phyloP scores from a whole-genome alignment of 73 alveolate species.

The Tetrahymena borealis region DNA sequence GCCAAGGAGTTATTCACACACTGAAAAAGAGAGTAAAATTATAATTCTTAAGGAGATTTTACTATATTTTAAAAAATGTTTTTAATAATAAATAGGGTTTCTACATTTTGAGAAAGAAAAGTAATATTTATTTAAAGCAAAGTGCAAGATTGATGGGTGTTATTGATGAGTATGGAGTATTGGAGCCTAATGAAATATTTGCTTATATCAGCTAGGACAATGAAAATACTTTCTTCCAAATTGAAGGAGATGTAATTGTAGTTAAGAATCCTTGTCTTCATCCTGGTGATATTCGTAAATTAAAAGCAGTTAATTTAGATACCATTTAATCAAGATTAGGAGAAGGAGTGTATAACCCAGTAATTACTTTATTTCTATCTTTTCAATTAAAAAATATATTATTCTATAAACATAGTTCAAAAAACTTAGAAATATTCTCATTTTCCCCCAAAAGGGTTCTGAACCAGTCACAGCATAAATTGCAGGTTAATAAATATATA shows the following conservation, averaged over 20 bases:
- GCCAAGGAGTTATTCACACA: slow-evolving; percentile 2
- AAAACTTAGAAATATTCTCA: slow-evolving; percentile 58
- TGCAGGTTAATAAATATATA: slow-evolving; percentile 14
- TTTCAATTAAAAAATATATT: slow-evolving; percentile 82
- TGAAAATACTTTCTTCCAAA: slow-evolving; percentile 1
- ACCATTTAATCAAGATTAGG: slow-evolving; percentile 22
- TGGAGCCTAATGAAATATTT: slow-evolving; percentile 83
- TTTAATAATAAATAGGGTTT: background rate
- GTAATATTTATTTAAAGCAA: slow-evolving; percentile 29
- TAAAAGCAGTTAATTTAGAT: slow-evolving; percentile 73
- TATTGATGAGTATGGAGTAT: slow-evolving; percentile 73
- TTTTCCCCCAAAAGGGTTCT: slow-evolving; percentile 42
- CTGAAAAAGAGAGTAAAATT: slow-evolving; percentile 17
- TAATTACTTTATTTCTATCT: slow-evolving; percentile 73
- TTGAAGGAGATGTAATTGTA: slow-evolving; percentile 87
- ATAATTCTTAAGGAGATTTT: background rate
- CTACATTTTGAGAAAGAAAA: slow-evolving; percentile 29
- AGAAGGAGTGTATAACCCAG: slow-evolving; percentile 19
- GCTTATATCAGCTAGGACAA: slow-evolving; percentile 54
- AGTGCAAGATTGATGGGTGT: slow-evolving; percentile 80
- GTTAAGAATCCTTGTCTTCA: slow-evolving; percentile 92
- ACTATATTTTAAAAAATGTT: background rate
- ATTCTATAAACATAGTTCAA: slow-evolving; percentile 89
- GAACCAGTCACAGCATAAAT: slow-evolving; percentile 10
- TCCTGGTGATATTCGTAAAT: slow-evolving; percentile 94